Percentiles rank a stretch among this genome's conserved stretches.
Evolutionary conservation across 2,329 filamentous ascomycete genomes (phyloP).

Genomic region (Cercospora janseana): DNA sequence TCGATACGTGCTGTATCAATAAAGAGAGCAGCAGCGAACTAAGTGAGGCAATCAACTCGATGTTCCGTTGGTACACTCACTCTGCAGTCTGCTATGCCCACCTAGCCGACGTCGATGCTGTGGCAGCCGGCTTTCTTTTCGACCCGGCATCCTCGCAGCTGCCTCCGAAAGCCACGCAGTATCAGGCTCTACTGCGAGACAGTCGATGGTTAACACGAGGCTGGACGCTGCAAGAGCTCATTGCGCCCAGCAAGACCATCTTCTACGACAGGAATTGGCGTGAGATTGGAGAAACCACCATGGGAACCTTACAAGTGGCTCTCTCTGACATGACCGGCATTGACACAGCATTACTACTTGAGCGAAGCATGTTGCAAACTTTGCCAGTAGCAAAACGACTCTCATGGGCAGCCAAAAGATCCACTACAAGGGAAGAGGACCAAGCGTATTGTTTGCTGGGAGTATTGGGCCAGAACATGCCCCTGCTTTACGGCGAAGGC

Average conservation of each 20-base stretch:
- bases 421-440: conserved; percentile 24
- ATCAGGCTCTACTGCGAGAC: background rate
- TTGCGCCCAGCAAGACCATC: conserved; percentile 21
- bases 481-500: conserved; percentile 26
- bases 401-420: conserved; percentile 22
- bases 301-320: background rate
- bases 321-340: conserved; percentile 9
- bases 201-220: conserved; percentile 26
- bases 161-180: background rate
- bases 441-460: conserved; percentile 28
- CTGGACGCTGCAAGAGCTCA: conserved; percentile 30
- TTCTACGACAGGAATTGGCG: conserved; percentile 24
- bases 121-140: background rate
- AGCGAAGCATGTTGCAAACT: background rate
- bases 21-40: conserved; percentile 26
- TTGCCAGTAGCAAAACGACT: conserved; percentile 17
- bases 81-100: conserved; percentile 25
- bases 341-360: conserved; percentile 4
- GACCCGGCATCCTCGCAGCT: background rate
- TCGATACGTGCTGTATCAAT: conserved; percentile 29
- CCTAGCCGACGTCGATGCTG: conserved; percentile 18
- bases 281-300: background rate
- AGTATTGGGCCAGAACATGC: conserved; percentile 24
- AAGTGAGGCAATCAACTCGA: conserved; percentile 28
- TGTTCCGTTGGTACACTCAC: conserved; percentile 25